Percentiles rank a stretch among this genome's conserved stretches.
Conservation (phyloP, 2,329 filamentous ascomycete species). For the Colletotrichum eremochloae region DNA sequence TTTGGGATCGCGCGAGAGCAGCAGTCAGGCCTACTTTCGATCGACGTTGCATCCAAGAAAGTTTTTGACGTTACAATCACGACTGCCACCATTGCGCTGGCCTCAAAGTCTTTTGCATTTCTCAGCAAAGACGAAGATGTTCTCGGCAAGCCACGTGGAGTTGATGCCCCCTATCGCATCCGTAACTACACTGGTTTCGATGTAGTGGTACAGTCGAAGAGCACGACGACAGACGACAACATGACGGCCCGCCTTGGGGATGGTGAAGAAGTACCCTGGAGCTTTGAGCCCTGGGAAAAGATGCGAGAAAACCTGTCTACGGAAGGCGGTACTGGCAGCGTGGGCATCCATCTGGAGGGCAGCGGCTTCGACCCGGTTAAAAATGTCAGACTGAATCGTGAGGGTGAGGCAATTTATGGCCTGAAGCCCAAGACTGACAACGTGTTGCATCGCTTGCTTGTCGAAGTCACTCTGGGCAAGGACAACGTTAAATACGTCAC, state of each 20-base stretch:
- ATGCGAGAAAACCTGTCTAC: slow-evolving; percentile 93
- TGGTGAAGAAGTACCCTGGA: slow-evolving; percentile 93
- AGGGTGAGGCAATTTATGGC: slow-evolving; percentile 92
- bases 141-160: slow-evolving; percentile 90
- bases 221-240: slow-evolving; percentile 73
- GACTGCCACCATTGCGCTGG: slow-evolving; percentile 91
- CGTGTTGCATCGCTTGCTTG: slow-evolving; percentile 88
- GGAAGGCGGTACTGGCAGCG: slow-evolving; percentile 83
- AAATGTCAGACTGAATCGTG: slow-evolving; percentile 90
- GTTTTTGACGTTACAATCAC: slow-evolving; percentile 93
- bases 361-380: slow-evolving; percentile 94
- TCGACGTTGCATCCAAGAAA: slow-evolving; percentile 91
- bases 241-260: slow-evolving; percentile 84
- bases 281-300: slow-evolving; percentile 96
- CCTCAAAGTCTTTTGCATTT: slow-evolving; percentile 93
- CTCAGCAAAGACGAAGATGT: slow-evolving; percentile 90
- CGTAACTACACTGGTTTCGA: slow-evolving; percentile 97
- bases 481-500: slow-evolving; percentile 99
- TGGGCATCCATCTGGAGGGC: slow-evolving; percentile 87
- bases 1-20: slow-evolving; percentile 87
- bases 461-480: slow-evolving; percentile 89
- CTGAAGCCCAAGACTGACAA: slow-evolving; percentile 89
- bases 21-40: slow-evolving; percentile 79
- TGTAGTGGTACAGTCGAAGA: slow-evolving; percentile 85
- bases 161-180: slow-evolving; percentile 92